These are phyloP conservation scores for Abelmoschus esculentus DNA, from an alignment of 345 rosid species.

Conservation along the genomic window DNA sequence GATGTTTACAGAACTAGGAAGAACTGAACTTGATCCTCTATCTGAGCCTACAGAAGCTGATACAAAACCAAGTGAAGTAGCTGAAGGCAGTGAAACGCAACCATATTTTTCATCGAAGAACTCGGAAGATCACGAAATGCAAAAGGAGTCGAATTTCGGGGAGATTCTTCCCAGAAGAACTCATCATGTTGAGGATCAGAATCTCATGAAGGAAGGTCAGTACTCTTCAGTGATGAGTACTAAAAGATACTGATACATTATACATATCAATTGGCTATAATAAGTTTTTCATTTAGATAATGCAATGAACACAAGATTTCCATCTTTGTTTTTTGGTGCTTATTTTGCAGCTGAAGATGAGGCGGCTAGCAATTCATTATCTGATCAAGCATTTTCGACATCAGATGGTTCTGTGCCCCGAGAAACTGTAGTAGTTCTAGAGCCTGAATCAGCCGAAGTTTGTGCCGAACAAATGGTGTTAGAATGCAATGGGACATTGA, in stretches of 20 bases:
- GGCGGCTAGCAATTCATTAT: neutral
- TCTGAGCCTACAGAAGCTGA: slow-evolving; percentile 15
- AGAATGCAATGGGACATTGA: neutral
- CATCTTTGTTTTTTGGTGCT: neutral
- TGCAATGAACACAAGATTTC: neutral
- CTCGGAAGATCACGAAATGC: slow-evolving; percentile 11
- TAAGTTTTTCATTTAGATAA: neutral
- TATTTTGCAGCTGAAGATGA: neutral
- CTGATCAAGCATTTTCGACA: slow-evolving; percentile 2
- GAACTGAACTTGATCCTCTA: slow-evolving; percentile 14
- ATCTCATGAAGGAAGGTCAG: slow-evolving; percentile 27
- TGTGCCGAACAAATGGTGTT: neutral
- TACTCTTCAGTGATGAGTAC: neutral
- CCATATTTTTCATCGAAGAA: slow-evolving; percentile 1
- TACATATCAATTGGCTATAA: neutral
- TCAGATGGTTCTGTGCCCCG: slow-evolving; percentile 15
- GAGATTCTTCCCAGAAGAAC: slow-evolving; percentile 7
- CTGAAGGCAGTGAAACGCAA: slow-evolving; percentile 9
- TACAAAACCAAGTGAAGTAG: slow-evolving; percentile 15
- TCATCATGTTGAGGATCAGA: slow-evolving; percentile 13
- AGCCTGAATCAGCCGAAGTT: slow-evolving; percentile 6
- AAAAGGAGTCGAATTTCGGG: neutral
- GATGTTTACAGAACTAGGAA: slow-evolving; percentile 19
- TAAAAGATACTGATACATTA: neutral
- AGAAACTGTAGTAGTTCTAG: slow-evolving; percentile 8